Evolutionary conservation across 2,329 filamentous ascomycete species (phyloP).

Genomic region (Pseudocercospora eumusae): DNA sequence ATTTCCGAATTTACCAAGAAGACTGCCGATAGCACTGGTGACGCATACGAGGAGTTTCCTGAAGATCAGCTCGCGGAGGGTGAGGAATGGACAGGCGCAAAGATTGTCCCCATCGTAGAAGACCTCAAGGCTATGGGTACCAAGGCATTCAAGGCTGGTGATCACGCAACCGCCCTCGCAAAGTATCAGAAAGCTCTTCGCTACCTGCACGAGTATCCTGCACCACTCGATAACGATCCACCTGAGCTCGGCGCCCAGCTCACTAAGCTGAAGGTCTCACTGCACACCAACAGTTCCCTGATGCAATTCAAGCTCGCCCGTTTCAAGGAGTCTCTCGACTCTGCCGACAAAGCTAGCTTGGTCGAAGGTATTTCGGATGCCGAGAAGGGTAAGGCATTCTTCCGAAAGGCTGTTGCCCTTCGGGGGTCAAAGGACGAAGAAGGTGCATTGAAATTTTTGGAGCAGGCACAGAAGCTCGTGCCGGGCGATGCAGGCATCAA

Average conservation of each 20-base stretch:
- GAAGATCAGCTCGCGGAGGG: constrained; percentile 67
- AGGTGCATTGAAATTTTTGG: constrained; percentile 56
- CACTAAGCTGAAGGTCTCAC: constrained; percentile 73
- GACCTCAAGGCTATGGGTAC: constrained; percentile 93
- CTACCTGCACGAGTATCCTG: constrained; percentile 83
- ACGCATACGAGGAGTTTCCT: constrained; percentile 93
- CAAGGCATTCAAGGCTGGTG: constrained; percentile 80
- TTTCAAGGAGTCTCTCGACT: constrained; percentile 69
- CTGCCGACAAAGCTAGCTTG: constrained; percentile 72
- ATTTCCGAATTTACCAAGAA: constrained; percentile 68
- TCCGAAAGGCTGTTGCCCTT: constrained; percentile 75
- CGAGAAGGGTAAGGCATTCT: constrained; percentile 87
- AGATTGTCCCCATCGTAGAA: constrained; percentile 74
- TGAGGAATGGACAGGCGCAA: constrained; percentile 63
- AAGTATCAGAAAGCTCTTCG: constrained; percentile 95
- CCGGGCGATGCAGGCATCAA: constrained; percentile 74
- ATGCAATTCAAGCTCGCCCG: constrained; percentile 77
- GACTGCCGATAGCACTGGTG: constrained; percentile 75
- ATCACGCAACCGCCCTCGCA: constrained; percentile 69
- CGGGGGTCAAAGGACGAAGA: constrained; percentile 83
- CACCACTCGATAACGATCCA: constrained; percentile 67
- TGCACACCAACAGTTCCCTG: constrained; percentile 87
- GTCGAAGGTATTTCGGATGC: constrained; percentile 65
- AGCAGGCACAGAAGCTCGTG: constrained; percentile 46
- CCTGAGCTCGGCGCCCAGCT: constrained; percentile 67